These are phyloP conservation scores for Pyrenophora tritici-repentis DNA, from an alignment of 2,329 filamentous ascomycete species.

Conservation along the genomic window DNA sequence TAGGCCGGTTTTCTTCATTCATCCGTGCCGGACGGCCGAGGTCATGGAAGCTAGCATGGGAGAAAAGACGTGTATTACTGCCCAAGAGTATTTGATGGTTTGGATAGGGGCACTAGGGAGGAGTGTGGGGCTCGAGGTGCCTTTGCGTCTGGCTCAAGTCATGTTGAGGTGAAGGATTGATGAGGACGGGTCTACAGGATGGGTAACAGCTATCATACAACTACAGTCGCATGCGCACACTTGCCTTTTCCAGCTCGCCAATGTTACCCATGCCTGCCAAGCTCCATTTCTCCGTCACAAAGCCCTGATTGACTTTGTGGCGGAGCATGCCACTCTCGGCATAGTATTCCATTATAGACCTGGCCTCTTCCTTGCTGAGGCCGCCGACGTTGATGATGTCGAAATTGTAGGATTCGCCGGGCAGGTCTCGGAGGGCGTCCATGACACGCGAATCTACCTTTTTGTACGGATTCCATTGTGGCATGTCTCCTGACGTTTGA, in stretches of 20 bases:
- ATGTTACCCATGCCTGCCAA: constrained; percentile 80
- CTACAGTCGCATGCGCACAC: constrained; percentile 48
- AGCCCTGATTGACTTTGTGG: constrained; percentile 68
- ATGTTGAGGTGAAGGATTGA: background rate
- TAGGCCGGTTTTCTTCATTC: constrained; percentile 83
- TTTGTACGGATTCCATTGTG: constrained; percentile 58
- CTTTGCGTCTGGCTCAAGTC: constrained; percentile 61
- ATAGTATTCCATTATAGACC: constrained; percentile 89
- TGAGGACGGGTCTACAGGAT: constrained; percentile 17
- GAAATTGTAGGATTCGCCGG: constrained; percentile 38
- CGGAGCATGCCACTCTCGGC: constrained; percentile 81
- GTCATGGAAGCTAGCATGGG: constrained; percentile 65
- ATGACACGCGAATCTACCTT: constrained; percentile 59
- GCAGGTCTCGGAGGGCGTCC: constrained; percentile 50
- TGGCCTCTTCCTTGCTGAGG: constrained; percentile 74
- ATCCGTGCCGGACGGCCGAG: constrained; percentile 87
- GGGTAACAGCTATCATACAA: constrained; percentile 25
- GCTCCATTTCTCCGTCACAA: constrained; percentile 82
- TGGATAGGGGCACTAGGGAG: constrained; percentile 90
- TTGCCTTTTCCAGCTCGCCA: constrained; percentile 80
- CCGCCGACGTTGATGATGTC: constrained; percentile 65
- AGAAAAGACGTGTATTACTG: constrained; percentile 18
- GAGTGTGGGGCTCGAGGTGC: constrained; percentile 78
- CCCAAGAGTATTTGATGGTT: constrained; percentile 75
- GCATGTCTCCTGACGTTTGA: constrained; percentile 43